Base-by-base conservation (phyloP, 192 early-diverging fungal genomes). In the Coemansia umbellata region DNA sequence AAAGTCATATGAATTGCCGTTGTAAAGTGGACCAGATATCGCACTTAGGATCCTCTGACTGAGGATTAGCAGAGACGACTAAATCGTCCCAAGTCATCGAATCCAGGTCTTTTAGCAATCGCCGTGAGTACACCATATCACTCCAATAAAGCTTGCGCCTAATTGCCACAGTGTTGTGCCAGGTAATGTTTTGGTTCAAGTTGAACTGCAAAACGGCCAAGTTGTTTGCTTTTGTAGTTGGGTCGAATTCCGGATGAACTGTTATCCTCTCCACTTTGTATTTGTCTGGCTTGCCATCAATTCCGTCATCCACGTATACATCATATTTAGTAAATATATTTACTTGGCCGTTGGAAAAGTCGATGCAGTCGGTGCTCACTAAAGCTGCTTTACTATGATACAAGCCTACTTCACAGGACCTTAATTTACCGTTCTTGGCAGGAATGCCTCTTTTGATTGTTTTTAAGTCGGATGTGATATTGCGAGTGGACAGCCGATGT, bases 131-230 rank as follows among this genome's bases (percentile, higher is more conserved):
- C 39, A 55, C 10, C 17, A 14, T 30, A 22, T 17, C 23, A 11
- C 52, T 33, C 26, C 41, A 45, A 44, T 58, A 59, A 7, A 37
- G 33, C 3, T 47, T 18, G 19, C n/a, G 23, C 7, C 14, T 45
- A 39, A 42, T 49, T 10, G 47, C 53, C 6, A 19, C 13, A 8
- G 13, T 37, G 40, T 55, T 37, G 0, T 24, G 41, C 10, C 40
- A 45, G 17, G 53, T 60, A 18, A 23, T 36, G 47, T 28, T 45
- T 10, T 28, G 19, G 23, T 31, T 37, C 9, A 33, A 47, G 26
- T 45, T 47, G 31, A 56, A 69, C 28, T 53, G 27, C 10, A 69
- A 47, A 1, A 57, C 37, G 0, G 69, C 69, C 31, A 73, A 58
- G 19, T 73, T 73, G 54, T 66, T 66, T 41, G 58, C 53, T 11